Percentiles rank a stretch among this genome's conserved stretches.
Evolutionary conservation across 345 rosid genomes (phyloP).

Genomic region (Laguncularia racemosa): DNA sequence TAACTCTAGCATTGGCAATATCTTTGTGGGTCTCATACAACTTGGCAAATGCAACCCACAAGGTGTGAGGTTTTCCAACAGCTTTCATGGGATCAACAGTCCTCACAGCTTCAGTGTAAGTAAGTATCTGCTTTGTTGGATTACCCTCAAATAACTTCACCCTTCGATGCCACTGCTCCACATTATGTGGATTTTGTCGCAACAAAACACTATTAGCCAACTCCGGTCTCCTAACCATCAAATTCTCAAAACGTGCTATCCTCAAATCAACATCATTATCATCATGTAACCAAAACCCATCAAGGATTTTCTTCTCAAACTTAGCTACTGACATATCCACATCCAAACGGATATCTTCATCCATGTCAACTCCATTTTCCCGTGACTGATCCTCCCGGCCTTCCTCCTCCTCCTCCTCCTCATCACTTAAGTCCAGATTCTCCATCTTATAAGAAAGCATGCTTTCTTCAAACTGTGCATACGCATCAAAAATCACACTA

Average conservation of each 20-base stretch:
- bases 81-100: slow-evolving; percentile 34
- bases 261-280: slow-evolving; percentile 81
- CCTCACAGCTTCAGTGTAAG: slow-evolving; percentile 31
- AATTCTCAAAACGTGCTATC: slow-evolving; percentile 69
- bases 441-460: slow-evolving; percentile 71
- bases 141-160: slow-evolving; percentile 86
- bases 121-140: slow-evolving; percentile 45
- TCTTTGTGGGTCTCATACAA: slow-evolving; percentile 80
- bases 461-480: slow-evolving; percentile 75
- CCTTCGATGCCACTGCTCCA: slow-evolving; percentile 97
- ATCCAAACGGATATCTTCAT: slow-evolving; percentile 65
- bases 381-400: slow-evolving; percentile 14
- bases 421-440: slow-evolving; percentile 52
- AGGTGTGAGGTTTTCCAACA: slow-evolving; percentile 46
- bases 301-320: slow-evolving; percentile 73
- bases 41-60: slow-evolving; percentile 93
- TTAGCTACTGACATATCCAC: slow-evolving; percentile 38
- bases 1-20: slow-evolving; percentile 79
- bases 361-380: slow-evolving; percentile 42
- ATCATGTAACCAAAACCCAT: slow-evolving; percentile 84
- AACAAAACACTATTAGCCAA: slow-evolving; percentile 88
- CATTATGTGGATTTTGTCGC: slow-evolving; percentile 96
- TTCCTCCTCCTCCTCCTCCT: slow-evolving; percentile 52
- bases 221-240: slow-evolving; percentile 84
- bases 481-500: slow-evolving; percentile 86